phyloP scores from a whole-genome alignment of 768 basidiomycete species.

The Leccinum longicurvipes region DNA sequence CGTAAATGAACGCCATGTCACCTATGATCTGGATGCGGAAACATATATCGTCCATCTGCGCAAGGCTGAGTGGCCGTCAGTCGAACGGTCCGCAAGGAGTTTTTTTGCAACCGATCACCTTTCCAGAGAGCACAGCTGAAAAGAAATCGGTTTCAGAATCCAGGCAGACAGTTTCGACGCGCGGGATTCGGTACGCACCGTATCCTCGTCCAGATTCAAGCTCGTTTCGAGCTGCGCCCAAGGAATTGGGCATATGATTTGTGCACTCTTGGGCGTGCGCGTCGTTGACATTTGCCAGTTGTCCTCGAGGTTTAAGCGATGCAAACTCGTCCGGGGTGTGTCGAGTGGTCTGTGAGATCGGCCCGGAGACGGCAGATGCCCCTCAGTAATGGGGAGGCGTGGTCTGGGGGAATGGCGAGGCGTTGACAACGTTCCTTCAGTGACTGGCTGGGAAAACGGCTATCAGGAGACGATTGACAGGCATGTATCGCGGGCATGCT shows the following conservation, averaged over 20 bases:
- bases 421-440: slow-evolving; percentile 15
- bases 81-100: neutral
- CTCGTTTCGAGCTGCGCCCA: slow-evolving; percentile 24
- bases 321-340: neutral
- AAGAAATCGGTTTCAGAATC: neutral
- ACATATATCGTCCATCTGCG: slow-evolving; percentile 37
- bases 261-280: slow-evolving; percentile 36
- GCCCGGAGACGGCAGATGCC: slow-evolving; percentile 3
- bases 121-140: slow-evolving; percentile 28
- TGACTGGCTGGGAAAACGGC: slow-evolving; percentile 11
- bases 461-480: slow-evolving; percentile 1
- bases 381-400: neutral
- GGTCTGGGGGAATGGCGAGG: slow-evolving; percentile 11
- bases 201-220: slow-evolving; percentile 37
- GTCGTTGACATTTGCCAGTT: slow-evolving; percentile 42
- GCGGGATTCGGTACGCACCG: slow-evolving; percentile 31
- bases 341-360: slow-evolving; percentile 7
- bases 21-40: slow-evolving; percentile 40
- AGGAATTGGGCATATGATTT: slow-evolving; percentile 31
- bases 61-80: slow-evolving; percentile 28
- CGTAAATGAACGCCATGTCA: slow-evolving; percentile 48
- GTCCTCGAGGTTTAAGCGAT: slow-evolving; percentile 13
- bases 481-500: neutral
- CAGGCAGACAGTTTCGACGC: neutral
- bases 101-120: slow-evolving; percentile 16